phyloP scores from a whole-genome alignment of 192 early-diverging fungal genomes.

The Podila minutissima region DNA sequence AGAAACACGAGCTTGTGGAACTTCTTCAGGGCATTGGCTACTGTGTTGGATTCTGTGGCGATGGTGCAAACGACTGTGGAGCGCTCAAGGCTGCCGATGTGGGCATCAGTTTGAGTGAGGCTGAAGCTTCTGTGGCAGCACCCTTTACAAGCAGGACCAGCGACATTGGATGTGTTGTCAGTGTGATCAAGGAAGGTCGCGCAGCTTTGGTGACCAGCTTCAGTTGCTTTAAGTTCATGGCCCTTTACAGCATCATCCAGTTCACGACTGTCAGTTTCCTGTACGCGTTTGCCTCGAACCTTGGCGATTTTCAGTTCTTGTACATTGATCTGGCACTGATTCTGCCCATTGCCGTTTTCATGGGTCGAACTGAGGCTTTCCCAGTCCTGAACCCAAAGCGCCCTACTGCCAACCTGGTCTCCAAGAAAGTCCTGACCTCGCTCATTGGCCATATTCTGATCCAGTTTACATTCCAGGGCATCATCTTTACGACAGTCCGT shows the following conservation, averaged over 20 bases:
- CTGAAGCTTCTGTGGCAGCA: constrained; percentile 98
- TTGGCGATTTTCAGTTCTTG: constrained; percentile 97
- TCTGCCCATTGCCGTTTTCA: constrained; percentile 84
- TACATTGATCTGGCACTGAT: constrained; percentile 95
- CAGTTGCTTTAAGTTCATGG: constrained; percentile 99
- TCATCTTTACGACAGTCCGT: constrained; percentile 77
- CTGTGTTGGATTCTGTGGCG: constrained; percentile 97
- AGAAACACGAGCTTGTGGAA: constrained; percentile 95
- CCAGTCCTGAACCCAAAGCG: constrained; percentile 76
- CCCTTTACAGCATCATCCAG: constrained; percentile 96
- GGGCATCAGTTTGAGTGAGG: constrained; percentile 95
- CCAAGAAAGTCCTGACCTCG: constrained; percentile 91
- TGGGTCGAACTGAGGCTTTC: constrained; percentile 93
- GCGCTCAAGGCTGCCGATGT: constrained; percentile 97
- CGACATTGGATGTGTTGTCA: constrained; percentile 93
- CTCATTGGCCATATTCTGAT: constrained; percentile 91
- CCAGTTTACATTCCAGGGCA: constrained; percentile 81
- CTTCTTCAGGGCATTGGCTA: constrained; percentile 90
- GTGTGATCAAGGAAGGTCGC: constrained; percentile 91
- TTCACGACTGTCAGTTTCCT: constrained; percentile 94
- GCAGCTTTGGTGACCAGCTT: constrained; percentile 98
- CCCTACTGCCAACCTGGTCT: constrained; percentile 92
- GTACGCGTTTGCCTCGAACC: constrained; percentile 86
- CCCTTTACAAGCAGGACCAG: constrained; percentile 95
- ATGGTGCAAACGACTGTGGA: constrained; percentile 99